A percentile compares a stretch with the other conserved stretches of the same genome.
Evolutionary conservation across 2,329 filamentous ascomycete genomes (phyloP).

Genomic region (Eutypella sp.): DNA sequence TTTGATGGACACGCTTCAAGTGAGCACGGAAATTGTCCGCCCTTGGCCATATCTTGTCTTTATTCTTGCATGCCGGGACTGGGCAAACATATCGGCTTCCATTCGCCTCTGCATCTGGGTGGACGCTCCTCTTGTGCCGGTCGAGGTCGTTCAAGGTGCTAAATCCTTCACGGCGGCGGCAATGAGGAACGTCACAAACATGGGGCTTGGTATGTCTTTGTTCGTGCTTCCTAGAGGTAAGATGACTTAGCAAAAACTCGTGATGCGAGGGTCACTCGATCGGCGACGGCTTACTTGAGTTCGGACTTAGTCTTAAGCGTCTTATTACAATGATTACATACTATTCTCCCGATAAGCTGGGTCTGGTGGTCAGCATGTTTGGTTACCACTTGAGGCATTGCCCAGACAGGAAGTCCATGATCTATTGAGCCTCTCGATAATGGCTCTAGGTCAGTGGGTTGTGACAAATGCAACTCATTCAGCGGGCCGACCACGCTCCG

Average conservation of each 20-base stretch:
- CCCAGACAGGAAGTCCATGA: slow-evolving; percentile 9
- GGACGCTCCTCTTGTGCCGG: slow-evolving; percentile 71
- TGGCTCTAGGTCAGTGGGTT: slow-evolving; percentile 11
- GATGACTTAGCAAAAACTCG: slow-evolving; percentile 15
- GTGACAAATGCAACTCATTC: slow-evolving; percentile 20
- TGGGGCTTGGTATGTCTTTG: slow-evolving; percentile 65
- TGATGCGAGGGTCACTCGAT: not conserved
- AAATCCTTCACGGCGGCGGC: slow-evolving; percentile 62
- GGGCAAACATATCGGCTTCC: slow-evolving; percentile 57
- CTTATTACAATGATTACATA: slow-evolving; percentile 36
- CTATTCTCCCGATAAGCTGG: slow-evolving; percentile 14
- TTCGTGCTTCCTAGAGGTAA: slow-evolving; percentile 61
- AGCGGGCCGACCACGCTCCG: slow-evolving; percentile 33
- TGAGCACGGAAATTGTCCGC: slow-evolving; percentile 85
- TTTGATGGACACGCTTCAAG: slow-evolving; percentile 61
- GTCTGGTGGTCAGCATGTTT: slow-evolving; percentile 5
- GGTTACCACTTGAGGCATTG: slow-evolving; percentile 7
- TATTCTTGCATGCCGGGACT: slow-evolving; percentile 49
- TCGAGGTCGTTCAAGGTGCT: slow-evolving; percentile 75
- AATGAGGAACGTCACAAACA: slow-evolving; percentile 54
- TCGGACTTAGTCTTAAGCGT: slow-evolving; percentile 49
- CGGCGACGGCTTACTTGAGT: slow-evolving; percentile 41
- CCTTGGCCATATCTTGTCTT: slow-evolving; percentile 70
- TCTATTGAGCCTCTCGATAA: slow-evolving; percentile 8
- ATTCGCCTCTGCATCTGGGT: slow-evolving; percentile 44